A percentile compares a stretch with the other conserved stretches of the same genome.
Conservation (phyloP, 768 basidiomycete species). For the Chiua virens region DNA sequence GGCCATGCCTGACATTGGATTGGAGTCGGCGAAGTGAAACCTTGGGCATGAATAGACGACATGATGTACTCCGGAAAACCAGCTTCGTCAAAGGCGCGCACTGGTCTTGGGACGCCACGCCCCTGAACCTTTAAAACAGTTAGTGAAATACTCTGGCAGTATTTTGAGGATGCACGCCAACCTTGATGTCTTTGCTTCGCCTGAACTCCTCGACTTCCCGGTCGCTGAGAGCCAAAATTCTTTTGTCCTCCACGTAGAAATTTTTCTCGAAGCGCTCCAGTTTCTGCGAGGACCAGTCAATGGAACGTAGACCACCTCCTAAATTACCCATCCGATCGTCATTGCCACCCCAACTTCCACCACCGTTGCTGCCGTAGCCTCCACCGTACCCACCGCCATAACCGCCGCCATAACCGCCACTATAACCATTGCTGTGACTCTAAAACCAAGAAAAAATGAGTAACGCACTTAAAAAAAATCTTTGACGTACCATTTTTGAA, state of each 20-base stretch:
- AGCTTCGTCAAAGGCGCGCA: constrained; percentile 89
- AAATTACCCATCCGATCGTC: constrained; percentile 77
- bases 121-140: constrained; percentile 73
- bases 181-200: constrained; percentile 83
- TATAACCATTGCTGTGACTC: constrained; percentile 36
- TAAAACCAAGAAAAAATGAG: constrained; percentile 8
- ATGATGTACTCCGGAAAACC: constrained; percentile 97
- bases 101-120: constrained; percentile 81
- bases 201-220: constrained; percentile 89
- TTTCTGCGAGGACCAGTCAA: constrained; percentile 80
- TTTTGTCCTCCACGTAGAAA: constrained; percentile 91
- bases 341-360: constrained; percentile 35
- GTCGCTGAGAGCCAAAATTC: constrained; percentile 73
- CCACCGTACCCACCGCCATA: constrained; percentile 34
- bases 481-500: constrained; percentile 19
- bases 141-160: background rate
- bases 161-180: constrained; percentile 26
- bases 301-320: constrained; percentile 75
- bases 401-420: constrained; percentile 37
- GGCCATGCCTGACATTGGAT: constrained; percentile 99
- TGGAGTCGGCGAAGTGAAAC: constrained; percentile 86
- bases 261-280: constrained; percentile 95
- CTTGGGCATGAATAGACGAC: constrained; percentile 90
- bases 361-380: constrained; percentile 26
- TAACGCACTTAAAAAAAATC: background rate